phyloP scores from a whole-genome alignment of 139 green algal genomes.

The Eudorina sp. region DNA sequence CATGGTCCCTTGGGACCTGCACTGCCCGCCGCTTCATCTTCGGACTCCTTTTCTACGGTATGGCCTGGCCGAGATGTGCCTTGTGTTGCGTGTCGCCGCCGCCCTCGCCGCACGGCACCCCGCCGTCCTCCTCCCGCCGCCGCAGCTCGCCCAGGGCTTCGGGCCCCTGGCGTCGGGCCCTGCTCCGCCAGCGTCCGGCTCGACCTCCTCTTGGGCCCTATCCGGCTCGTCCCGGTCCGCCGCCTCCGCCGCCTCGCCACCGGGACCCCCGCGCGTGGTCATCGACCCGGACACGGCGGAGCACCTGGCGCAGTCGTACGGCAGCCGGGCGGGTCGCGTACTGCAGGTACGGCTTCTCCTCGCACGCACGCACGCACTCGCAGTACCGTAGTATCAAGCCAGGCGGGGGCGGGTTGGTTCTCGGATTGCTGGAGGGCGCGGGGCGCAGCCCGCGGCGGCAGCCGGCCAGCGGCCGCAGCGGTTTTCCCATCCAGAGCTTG shows the following conservation, averaged over 20 bases:
- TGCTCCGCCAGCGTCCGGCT: neutral
- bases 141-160: slow-evolving; percentile 50
- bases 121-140: too few species aligned
- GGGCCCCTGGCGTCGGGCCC: neutral
- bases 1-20: too few species aligned
- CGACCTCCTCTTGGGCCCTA: neutral
- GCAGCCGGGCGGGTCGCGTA: slow-evolving; percentile 81
- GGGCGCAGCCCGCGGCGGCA: too few species aligned
- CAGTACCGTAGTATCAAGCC: neutral
- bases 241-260: neutral
- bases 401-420: too few species aligned
- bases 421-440: too few species aligned
- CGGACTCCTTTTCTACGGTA: too few species aligned
- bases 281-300: slow-evolving; percentile 75
- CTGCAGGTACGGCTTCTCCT: slow-evolving; percentile 60
- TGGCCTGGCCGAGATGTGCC: too few species aligned
- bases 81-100: too few species aligned
- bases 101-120: too few species aligned
- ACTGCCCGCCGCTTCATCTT: too few species aligned
- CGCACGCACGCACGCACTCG: neutral
- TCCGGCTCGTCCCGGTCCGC: neutral
- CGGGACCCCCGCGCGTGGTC: slow-evolving; percentile 22
- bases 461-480: too few species aligned
- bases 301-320: slow-evolving; percentile 89
- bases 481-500: too few species aligned